Evolutionary conservation across 2,329 filamentous ascomycete genomes (phyloP), one percentile per base, ranked within the genome.

Genomic region (Coniochaeta hoffmannii): DNA sequence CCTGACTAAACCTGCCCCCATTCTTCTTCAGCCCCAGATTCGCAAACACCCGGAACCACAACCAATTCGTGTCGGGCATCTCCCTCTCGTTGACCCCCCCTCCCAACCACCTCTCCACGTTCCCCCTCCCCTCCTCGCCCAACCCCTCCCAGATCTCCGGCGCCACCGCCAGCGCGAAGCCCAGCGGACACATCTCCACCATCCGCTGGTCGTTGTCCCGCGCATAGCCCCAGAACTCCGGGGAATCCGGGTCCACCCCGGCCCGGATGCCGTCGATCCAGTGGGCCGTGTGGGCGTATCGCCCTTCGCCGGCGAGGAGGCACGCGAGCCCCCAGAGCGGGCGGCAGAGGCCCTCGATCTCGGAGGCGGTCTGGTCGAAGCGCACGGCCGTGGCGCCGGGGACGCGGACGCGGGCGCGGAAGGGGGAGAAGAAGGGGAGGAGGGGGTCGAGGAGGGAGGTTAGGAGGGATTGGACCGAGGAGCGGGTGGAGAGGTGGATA

Each of bases 31-130:
- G 70, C 0, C 88, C 88, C 1, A 93, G 77, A 62, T 93, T 93
- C 36, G 88, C 88, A 65, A 93, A 93, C 5, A 93, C 87, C 36
- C 89, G 83, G 66, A 93, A 93, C 89, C 89, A 93, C 4, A 92
- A 77, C 87, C 86, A 86, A 60, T 78, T 79, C 19, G 80, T 83
- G 62, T 83, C 80, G 1, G 80, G 81, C 81, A 92, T 92, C 58
- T 89, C 87, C 68, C 89, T 90, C 66, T 87, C 83, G 65, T 92
- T 92, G 68, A 92, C 88, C 28, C 77, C 80, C 61, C 87, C 88
- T 3, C 85, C 87, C 51, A 92, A 73, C 87, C 88, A 92, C 2
- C 71, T 74, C 65, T 87, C 85, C 11, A 92, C 76, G 66, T 90
- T 89, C 11, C 66, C 71, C 63, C 78, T 83, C 10, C 66, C 71